These are phyloP conservation scores for Pythium apleroticum DNA, from an alignment of 352 stramenopile species.

Conservation along the genomic window DNA sequence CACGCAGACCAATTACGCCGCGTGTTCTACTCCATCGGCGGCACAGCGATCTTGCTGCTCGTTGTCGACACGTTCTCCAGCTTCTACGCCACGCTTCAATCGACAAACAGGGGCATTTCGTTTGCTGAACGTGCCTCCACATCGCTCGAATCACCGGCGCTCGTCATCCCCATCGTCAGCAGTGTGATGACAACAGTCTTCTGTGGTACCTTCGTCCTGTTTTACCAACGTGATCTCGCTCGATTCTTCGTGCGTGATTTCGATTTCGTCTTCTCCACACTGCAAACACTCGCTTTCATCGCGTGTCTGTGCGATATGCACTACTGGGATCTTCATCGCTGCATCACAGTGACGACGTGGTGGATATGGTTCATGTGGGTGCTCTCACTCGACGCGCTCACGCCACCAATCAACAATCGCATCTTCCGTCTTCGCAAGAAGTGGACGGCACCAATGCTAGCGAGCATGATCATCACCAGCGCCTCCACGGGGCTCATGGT, in stretches of 20 bases:
- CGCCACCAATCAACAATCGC: conserved; percentile 4
- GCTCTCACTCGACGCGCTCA: conserved; percentile 15
- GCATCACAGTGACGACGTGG: neutral
- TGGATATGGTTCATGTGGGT: conserved; percentile 11
- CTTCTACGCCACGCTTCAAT: neutral
- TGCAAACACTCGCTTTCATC: conserved; percentile 1
- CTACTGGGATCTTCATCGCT: neutral
- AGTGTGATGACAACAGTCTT: conserved; percentile 2
- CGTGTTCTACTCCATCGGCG: neutral
- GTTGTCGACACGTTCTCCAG: neutral
- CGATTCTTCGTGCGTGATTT: conserved; percentile 8
- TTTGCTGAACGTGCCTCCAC: neutral
- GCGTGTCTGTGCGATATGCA: conserved; percentile 12
- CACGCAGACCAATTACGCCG: neutral
- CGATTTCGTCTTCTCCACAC: conserved; percentile 12
- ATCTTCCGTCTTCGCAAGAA: conserved; percentile 13
- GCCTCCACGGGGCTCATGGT: neutral
- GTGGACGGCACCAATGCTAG: conserved; percentile 2
- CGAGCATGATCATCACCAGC: neutral
- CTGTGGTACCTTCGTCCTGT: neutral
- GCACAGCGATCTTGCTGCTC: neutral
- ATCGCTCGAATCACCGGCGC: neutral
- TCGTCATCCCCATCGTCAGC: neutral
- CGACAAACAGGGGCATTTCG: neutral
- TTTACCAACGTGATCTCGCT: conserved; percentile 9